Evolutionary conservation across 2,329 filamentous ascomycete species (phyloP).

Genomic region (Arthrobotrys sinensis): DNA sequence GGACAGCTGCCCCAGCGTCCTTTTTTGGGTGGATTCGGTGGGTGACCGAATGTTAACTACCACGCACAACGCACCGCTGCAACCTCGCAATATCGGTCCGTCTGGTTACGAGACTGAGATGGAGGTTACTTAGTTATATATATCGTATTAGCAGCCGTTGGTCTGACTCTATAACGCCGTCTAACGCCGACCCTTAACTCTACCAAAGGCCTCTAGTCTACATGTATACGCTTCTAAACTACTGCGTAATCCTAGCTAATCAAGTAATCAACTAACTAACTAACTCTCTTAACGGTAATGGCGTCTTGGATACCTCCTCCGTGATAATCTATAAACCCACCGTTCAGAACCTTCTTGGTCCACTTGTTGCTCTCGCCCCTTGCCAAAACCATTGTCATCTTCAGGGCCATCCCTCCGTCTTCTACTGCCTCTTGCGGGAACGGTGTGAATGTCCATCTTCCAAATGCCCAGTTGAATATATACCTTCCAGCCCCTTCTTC

Average conservation of each 20-base stretch:
- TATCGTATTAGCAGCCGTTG: too few species aligned
- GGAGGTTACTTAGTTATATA: too few species aligned
- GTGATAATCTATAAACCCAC: conserved; percentile 45
- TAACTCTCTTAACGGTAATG: conserved; percentile 41
- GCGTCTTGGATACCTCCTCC: conserved; percentile 11
- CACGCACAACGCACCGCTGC: too few species aligned
- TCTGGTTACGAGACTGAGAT: too few species aligned
- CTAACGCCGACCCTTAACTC: neutral
- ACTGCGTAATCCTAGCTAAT: too few species aligned
- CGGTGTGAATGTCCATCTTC: conserved; percentile 90
- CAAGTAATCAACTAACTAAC: neutral
- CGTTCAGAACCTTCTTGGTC: conserved; percentile 74
- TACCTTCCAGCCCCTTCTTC: conserved; percentile 73
- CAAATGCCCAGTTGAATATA: conserved; percentile 98
- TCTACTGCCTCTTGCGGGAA: conserved; percentile 70
- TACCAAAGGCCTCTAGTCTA: too few species aligned
- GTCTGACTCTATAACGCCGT: conserved; percentile 8
- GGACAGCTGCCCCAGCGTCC: conserved; percentile 13
- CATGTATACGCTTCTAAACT: too few species aligned
- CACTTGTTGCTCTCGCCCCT: conserved; percentile 82
- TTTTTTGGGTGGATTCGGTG: too few species aligned
- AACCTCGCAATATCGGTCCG: too few species aligned
- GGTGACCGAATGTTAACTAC: too few species aligned
- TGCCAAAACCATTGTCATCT: conserved; percentile 80
- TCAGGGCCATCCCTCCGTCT: conserved; percentile 74